Evolutionary conservation across 2,329 filamentous ascomycete species (phyloP).

Genomic region (Fusarium tupiense): DNA sequence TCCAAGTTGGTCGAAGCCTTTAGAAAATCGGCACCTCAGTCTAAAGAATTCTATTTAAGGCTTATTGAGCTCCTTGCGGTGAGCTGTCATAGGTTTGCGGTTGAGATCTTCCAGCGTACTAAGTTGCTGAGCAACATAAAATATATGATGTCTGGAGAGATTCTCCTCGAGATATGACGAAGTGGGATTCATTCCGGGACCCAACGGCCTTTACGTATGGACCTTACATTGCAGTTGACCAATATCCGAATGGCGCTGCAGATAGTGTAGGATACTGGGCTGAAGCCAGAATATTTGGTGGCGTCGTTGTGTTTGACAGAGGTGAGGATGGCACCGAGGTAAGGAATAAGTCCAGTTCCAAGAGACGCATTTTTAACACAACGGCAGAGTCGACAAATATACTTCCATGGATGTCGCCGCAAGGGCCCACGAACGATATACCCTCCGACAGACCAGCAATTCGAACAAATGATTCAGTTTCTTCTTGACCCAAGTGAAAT

Average conservation of each 20-base stretch:
- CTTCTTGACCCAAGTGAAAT: neutral
- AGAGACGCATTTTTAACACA: accelerated
- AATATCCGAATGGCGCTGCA: conserved; percentile 4
- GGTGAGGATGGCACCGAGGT: neutral
- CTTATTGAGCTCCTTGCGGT: conserved; percentile 1
- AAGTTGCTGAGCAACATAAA: neutral
- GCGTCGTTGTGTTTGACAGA: conserved; percentile 10
- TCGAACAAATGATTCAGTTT: neutral
- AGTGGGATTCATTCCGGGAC: neutral
- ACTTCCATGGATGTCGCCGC: conserved; percentile 4
- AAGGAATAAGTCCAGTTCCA: neutral
- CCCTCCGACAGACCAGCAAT: neutral
- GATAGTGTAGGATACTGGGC: conserved; percentile 21
- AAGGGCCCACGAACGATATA: conserved; percentile 2
- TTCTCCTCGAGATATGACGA: neutral
- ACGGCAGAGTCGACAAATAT: neutral
- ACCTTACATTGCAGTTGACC: neutral
- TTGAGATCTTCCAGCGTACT: neutral
- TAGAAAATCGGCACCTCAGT: neutral
- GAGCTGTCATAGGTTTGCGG: neutral
- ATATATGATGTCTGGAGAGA: conserved; percentile 6
- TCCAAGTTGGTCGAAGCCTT: neutral
- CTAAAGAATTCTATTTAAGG: neutral
- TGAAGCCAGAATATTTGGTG: conserved; percentile 15
- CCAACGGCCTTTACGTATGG: neutral